Evolutionary conservation across 2,329 filamentous ascomycete genomes (phyloP), one percentile per base, ranked within the genome.

Genomic region (Bimuria novae-zelandiae): DNA sequence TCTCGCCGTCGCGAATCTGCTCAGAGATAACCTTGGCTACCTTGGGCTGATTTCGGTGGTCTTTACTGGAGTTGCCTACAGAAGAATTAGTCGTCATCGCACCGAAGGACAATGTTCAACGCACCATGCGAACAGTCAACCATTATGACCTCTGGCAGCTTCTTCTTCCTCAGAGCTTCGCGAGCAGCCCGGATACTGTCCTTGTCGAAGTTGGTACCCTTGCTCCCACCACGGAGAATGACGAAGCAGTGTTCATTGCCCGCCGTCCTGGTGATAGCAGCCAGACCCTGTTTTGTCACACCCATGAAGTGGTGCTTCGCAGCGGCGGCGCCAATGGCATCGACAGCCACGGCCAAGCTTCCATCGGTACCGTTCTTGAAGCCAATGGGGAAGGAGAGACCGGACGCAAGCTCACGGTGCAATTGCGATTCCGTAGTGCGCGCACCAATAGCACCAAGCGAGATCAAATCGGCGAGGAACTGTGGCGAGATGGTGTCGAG

Each of bases 361-460:
- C 94, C 94, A 69, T 99, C 94, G 21, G 94, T 99, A 57, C 94
- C 94, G 77, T 99, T 99, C 86, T 99, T 99, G 88, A 97, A 99
- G 54, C 94, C 94, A 62, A 99, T 92, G 19, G 94, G 94, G 88
- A 97, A 97, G 52, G 90, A 96, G 49, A 97, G 83, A 65, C 94
- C 94, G 23, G 90, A 95, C 4, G 94, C 94, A 58, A 99, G 85
- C 80, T 99, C 94, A 59, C 94, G 89, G 79, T 99, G 94, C 61
- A 97, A 82, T 79, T 99, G 94, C 51, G 89, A 94, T 80, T 99
- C 94, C 44, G 94, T 99, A 37, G 94, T 99, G 62, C 94, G 86
- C 37, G 94, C 94, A 57, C 94, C 94, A 70, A 99, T 96, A 53
- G 94, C 94, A 56, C 94, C 94, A 22, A 97, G 87, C 0, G 91